phyloP scores from a whole-genome alignment of 192 early-diverging fungal species.

The Linnemannia schmuckeri region DNA sequence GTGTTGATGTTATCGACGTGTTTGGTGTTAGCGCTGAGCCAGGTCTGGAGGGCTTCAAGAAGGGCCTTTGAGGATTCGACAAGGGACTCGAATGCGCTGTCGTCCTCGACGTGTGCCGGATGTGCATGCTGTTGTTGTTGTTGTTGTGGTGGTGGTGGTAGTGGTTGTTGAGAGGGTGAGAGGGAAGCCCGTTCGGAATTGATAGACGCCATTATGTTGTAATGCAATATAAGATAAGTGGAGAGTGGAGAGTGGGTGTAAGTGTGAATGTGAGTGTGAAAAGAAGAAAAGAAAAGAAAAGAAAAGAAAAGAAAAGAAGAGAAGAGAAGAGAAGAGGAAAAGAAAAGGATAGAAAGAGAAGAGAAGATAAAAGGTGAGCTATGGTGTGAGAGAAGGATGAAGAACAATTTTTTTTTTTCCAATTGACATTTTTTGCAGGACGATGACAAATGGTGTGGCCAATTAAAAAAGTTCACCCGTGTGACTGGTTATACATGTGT shows the following conservation, averaged over 20 bases:
- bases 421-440: neutral
- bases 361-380: neutral
- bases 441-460: conserved; percentile 2
- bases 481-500: neutral
- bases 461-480: neutral
- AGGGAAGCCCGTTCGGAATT: neutral
- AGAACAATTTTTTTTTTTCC: conserved; percentile 32
- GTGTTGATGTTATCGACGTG: neutral
- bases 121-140: neutral
- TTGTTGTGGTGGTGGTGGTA: neutral
- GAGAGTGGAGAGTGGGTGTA: neutral
- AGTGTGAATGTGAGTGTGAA: neutral
- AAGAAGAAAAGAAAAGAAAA: neutral
- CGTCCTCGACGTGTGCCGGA: neutral
- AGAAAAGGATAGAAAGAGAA: too few species aligned
- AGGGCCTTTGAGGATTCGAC: conserved; percentile 38
- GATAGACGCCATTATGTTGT: conserved; percentile 4
- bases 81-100: conserved; percentile 26
- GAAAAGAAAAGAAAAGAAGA: neutral
- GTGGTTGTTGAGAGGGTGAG: neutral
- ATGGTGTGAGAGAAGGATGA: neutral
- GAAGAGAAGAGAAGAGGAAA: neutral
- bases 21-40: conserved; percentile 21
- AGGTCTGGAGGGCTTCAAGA: conserved; percentile 28
- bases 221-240: neutral